Conservation (phyloP, 768 basidiomycete species). For the Naganishia vaughanmartiniae region DNA sequence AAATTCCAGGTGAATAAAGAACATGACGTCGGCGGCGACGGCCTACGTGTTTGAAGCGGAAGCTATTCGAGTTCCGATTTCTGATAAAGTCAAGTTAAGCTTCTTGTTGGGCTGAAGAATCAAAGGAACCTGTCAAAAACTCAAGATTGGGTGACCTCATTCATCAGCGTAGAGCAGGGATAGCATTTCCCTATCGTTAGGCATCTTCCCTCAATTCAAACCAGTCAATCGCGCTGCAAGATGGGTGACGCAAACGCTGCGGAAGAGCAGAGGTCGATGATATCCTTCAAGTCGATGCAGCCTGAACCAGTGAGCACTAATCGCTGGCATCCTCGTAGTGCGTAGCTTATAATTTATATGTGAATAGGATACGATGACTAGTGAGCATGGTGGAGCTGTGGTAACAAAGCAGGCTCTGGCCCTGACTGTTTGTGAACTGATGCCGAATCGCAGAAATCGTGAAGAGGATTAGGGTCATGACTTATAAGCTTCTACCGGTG, state of each 20-base stretch:
- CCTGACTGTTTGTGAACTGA: background rate
- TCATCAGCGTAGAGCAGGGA: no score
- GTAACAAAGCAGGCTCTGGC: background rate
- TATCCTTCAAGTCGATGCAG: constrained; percentile 37
- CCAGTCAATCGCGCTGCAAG: background rate
- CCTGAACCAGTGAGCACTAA: constrained; percentile 44
- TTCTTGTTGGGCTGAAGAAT: background rate
- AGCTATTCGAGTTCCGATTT: background rate
- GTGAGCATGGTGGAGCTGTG: background rate
- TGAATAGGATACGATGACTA: constrained; percentile 44
- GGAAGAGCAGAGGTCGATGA: constrained; percentile 48
- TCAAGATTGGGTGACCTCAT: no score
- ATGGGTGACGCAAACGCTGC: constrained; percentile 33
- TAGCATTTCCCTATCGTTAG: no score
- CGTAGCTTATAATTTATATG: background rate
- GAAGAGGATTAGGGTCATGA: constrained; percentile 72
- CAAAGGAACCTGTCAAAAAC: no score
- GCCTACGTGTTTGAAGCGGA: background rate
- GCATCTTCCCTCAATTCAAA: background rate
- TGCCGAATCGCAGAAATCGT: constrained; percentile 63
- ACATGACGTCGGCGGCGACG: background rate
- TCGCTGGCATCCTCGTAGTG: background rate
- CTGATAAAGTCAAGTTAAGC: no score
- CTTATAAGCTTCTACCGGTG: constrained; percentile 70
- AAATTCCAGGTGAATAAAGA: background rate